Evolutionary conservation across 176 grass and related monocot genomes (phyloP).

Genomic region (Oryza brachyantha): DNA sequence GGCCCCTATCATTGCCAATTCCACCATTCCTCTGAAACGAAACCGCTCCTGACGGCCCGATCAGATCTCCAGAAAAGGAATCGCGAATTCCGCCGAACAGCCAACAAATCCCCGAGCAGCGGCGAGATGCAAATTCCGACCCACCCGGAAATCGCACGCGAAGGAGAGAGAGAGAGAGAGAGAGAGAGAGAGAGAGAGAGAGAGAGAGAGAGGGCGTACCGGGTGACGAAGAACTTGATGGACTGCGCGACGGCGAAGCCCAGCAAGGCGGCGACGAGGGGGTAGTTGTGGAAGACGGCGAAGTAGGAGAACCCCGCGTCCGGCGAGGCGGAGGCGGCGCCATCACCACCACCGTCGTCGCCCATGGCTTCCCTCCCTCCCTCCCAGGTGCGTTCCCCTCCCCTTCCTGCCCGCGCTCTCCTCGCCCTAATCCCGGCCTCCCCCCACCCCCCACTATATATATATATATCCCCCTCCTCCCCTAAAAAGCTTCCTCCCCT

Average conservation of each 20-base stretch:
- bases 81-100: background rate
- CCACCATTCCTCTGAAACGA: background rate
- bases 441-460: background rate
- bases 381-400: background rate
- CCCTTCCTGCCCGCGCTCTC: background rate
- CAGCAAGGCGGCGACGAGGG: conserved; percentile 69
- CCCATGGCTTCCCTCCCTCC: conserved; percentile 25
- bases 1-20: background rate
- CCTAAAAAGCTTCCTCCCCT: background rate
- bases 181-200: no score
- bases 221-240: conserved; percentile 79
- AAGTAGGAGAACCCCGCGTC: conserved; percentile 52
- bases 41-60: background rate
- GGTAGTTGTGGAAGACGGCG: conserved; percentile 82
- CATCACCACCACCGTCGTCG: conserved; percentile 42
- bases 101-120: background rate
- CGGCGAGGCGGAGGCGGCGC: conserved; percentile 47
- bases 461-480: background rate
- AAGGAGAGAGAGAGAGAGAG: no score
- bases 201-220: conserved; percentile 17
- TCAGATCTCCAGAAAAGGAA: background rate
- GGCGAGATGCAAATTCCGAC: background rate
- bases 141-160: background rate
- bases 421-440: conserved; percentile 19
- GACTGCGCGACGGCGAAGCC: conserved; percentile 81